These are phyloP conservation scores for Apiospora marii DNA, from an alignment of 2,329 filamentous ascomycete genomes.

Conservation along the genomic window DNA sequence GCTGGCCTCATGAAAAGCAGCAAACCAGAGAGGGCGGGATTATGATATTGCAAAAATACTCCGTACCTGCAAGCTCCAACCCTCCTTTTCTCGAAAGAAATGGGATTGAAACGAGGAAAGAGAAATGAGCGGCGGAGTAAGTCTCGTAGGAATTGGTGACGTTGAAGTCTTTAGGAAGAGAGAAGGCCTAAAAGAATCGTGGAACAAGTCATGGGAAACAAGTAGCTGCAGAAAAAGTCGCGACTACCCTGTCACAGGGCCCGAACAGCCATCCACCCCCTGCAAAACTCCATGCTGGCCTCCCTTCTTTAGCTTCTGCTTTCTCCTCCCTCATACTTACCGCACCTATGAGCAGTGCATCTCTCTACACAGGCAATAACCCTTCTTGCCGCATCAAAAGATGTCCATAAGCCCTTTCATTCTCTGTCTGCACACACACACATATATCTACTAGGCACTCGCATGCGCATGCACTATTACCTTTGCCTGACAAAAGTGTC, in stretches of 20 bases:
- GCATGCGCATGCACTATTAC: not conserved
- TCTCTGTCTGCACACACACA: not conserved
- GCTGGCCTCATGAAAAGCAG: constrained; percentile 14
- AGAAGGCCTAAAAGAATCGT: constrained; percentile 26
- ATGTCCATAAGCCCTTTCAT: not conserved
- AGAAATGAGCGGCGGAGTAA: constrained; percentile 59
- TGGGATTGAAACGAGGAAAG: constrained; percentile 38
- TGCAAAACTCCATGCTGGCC: constrained; percentile 15
- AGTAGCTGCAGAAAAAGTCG: constrained; percentile 19
- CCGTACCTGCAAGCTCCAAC: constrained; percentile 34
- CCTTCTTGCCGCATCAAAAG: not conserved
- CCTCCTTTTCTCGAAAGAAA: constrained; percentile 35
- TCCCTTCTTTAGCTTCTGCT: not conserved
- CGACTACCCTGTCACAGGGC: constrained; percentile 21
- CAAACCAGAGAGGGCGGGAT: constrained; percentile 26
- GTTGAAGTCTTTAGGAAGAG: constrained; percentile 21
- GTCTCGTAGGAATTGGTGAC: constrained; percentile 43
- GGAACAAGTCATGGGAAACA: constrained; percentile 17
- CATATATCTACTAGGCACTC: not conserved
- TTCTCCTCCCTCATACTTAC: not conserved
- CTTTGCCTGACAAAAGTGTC: not conserved
- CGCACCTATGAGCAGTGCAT: constrained; percentile 19
- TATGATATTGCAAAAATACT: constrained; percentile 7
- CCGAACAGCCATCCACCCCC: constrained; percentile 8
- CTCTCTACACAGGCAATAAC: not conserved